These are phyloP conservation scores for Incumbomyces delicatus DNA, from an alignment of 2,329 filamentous ascomycete species.

Conservation along the genomic window DNA sequence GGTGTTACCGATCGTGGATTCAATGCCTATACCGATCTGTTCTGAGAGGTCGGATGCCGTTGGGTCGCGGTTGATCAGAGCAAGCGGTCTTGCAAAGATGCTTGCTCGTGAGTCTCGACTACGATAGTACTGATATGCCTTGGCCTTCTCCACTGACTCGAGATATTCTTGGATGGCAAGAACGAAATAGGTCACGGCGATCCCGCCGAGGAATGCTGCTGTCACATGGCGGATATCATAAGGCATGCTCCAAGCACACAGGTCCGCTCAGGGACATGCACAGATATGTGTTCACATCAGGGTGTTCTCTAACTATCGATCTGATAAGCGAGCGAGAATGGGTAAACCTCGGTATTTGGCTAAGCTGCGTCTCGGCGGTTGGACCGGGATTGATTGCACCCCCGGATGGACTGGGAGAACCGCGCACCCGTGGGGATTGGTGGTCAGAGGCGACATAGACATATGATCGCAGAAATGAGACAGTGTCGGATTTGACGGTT, in stretches of 20 bases:
- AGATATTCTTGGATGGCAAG: background rate
- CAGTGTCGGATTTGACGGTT: background rate
- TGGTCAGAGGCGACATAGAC: too few relatives aligned
- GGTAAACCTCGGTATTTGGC: too few relatives aligned
- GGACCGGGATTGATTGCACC: too few relatives aligned
- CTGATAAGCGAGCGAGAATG: too few relatives aligned
- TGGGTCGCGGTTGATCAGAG: background rate
- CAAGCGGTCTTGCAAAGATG: background rate
- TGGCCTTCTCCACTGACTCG: background rate
- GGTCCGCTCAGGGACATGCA: background rate
- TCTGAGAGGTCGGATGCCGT: background rate
- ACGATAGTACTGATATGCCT: too few relatives aligned
- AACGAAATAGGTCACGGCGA: background rate
- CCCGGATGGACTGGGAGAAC: too few relatives aligned
- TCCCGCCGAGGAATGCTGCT: conserved; percentile 7
- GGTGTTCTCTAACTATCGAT: too few relatives aligned
- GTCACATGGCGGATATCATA: conserved; percentile 6
- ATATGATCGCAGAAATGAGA: background rate
- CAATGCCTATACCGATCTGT: conserved; percentile 50
- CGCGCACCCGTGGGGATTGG: too few relatives aligned
- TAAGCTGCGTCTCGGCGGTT: too few relatives aligned
- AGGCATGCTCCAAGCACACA: background rate
- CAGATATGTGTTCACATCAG: background rate
- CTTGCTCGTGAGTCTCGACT: too few relatives aligned
- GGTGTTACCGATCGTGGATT: conserved; percentile 87